Percentiles rank a stretch among this genome's conserved stretches.
Evolutionary conservation across 2,329 filamentous ascomycete genomes (phyloP).

Genomic region (Fusarium brevicatenulatum): DNA sequence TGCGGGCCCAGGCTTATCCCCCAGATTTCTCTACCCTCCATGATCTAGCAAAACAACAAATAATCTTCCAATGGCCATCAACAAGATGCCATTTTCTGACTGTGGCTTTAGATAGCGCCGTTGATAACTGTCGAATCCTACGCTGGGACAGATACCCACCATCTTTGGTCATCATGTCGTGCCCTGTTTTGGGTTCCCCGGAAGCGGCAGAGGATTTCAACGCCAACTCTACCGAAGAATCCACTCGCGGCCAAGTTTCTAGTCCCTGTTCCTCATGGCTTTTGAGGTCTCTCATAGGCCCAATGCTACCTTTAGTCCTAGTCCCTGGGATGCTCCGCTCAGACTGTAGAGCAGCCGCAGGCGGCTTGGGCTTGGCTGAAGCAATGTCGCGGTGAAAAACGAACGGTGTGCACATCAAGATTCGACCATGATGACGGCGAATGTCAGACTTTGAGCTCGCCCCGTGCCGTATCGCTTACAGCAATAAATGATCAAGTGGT

Average conservation of each 20-base stretch:
- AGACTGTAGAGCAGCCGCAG: constrained; percentile 13
- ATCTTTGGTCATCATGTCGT: constrained; percentile 9
- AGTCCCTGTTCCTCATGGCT: constrained; percentile 15
- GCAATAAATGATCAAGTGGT: neutral
- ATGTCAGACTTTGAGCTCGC: neutral
- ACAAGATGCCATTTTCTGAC: constrained; percentile 7
- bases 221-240: constrained; percentile 25
- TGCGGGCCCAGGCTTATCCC: neutral
- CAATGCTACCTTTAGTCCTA: constrained; percentile 1
- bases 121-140: constrained; percentile 5
- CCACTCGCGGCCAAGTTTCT: constrained; percentile 25
- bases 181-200: constrained; percentile 26
- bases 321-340: constrained; percentile 1
- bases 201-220: constrained; percentile 35
- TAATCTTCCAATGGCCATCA: constrained; percentile 10
- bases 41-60: constrained; percentile 1
- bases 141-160: constrained; percentile 15
- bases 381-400: constrained; percentile 3
- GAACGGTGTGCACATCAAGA: constrained; percentile 6
- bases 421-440: constrained; percentile 20
- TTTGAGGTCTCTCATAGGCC: constrained; percentile 20
- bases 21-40: constrained; percentile 28
- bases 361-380: constrained; percentile 17
- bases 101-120: constrained; percentile 3
- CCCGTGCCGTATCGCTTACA: neutral